Evolutionary conservation across 1,284 basidiomycete genomes (phyloP).

Genomic region (Boletus sp.): DNA sequence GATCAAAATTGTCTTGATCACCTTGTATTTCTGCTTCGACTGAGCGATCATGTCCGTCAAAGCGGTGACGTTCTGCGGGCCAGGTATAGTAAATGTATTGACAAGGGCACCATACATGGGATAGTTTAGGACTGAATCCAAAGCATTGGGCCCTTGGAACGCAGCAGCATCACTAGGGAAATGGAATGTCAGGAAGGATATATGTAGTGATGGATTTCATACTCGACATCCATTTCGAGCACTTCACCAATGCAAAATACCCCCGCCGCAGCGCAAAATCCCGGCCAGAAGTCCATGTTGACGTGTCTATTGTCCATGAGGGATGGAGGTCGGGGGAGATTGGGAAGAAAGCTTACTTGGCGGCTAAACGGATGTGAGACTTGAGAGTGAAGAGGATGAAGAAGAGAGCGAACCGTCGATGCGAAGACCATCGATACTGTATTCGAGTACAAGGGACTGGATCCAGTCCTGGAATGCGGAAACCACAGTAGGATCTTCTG

Average conservation of each 20-base stretch:
- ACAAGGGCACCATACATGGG: conserved; percentile 72
- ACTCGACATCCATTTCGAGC: conserved; percentile 60
- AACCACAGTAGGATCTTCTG: conserved; percentile 65
- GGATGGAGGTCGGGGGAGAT: neutral
- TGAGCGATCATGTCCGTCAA: conserved; percentile 57
- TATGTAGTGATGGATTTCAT: conserved; percentile 26
- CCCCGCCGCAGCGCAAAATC: conserved; percentile 69
- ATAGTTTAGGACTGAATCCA: conserved; percentile 73
- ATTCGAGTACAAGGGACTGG: conserved; percentile 55
- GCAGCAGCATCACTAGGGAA: conserved; percentile 37
- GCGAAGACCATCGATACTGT: conserved; percentile 67
- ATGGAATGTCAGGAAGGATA: conserved; percentile 16
- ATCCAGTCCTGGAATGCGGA: conserved; percentile 63
- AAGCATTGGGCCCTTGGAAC: conserved; percentile 52
- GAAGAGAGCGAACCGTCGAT: conserved; percentile 59
- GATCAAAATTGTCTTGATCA: conserved; percentile 51
- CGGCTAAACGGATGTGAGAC: conserved; percentile 42
- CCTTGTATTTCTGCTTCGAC: conserved; percentile 56
- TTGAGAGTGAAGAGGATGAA: conserved; percentile 5
- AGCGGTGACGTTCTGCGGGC: conserved; percentile 62
- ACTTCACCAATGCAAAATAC: conserved; percentile 89
- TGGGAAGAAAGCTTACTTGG: conserved; percentile 52
- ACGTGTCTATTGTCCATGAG: conserved; percentile 52
- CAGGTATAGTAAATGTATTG: conserved; percentile 64
- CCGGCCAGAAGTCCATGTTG: conserved; percentile 67